Percentiles rank a stretch among this genome's conserved stretches.
Conservation (phyloP, 495 filamentous ascomycete genomes). For the Penicillium subrubescens region DNA sequence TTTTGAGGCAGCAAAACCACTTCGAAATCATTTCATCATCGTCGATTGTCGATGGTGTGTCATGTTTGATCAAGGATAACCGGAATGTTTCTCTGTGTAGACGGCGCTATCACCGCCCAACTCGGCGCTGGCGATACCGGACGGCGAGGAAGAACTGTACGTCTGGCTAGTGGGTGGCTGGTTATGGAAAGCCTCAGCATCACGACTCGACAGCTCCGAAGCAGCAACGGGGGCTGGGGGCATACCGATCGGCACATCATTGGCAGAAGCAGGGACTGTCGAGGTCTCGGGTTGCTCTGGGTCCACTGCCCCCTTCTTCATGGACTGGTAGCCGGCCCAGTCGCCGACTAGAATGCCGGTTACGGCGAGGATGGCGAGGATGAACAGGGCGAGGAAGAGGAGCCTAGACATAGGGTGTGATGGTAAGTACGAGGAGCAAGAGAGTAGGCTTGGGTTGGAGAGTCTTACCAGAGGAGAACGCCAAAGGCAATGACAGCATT, state of each 20-base stretch:
- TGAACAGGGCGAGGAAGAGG: constrained; percentile 30
- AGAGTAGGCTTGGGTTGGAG: neutral
- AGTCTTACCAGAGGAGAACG: constrained; percentile 32
- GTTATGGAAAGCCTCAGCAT: constrained; percentile 28
- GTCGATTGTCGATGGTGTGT: neutral
- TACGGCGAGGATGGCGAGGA: constrained; percentile 31
- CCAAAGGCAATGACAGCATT: constrained; percentile 36
- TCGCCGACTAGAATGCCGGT: constrained; percentile 30
- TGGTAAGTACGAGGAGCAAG: neutral
- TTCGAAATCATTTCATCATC: neutral
- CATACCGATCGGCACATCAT: constrained; percentile 26
- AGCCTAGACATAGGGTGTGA: constrained; percentile 19
- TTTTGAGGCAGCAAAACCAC: neutral
- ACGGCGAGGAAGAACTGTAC: constrained; percentile 18
- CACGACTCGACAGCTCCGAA: constrained; percentile 18
- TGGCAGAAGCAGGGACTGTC: constrained; percentile 4
- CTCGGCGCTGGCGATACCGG: constrained; percentile 14
- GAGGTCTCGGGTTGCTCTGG: neutral
- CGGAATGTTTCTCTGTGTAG: constrained; percentile 2
- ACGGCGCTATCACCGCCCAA: constrained; percentile 12
- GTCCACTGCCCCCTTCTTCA: constrained; percentile 14
- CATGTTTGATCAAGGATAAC: constrained; percentile 3
- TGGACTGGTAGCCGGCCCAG: constrained; percentile 30
- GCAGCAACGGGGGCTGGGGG: constrained; percentile 11
- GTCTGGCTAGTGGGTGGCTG: constrained; percentile 20